Base-by-base conservation (phyloP, 208 protist genomes). In the Crithidia brevicula region DNA sequence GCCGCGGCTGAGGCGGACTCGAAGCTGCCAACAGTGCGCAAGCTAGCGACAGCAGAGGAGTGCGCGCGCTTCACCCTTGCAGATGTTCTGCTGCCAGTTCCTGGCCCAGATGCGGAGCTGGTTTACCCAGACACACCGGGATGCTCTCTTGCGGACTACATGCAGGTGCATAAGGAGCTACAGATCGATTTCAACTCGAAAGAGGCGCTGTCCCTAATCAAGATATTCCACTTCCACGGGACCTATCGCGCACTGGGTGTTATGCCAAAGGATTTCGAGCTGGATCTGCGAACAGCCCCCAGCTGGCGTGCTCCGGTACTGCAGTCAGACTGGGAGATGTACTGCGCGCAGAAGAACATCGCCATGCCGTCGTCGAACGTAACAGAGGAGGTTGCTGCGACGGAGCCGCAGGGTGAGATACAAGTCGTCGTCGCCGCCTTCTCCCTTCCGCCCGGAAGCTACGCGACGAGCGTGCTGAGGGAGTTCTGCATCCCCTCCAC, bases 31-130 rank as follows among this genome's bases (percentile, higher is more conserved):
- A 62, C 75, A 15, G 83, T 89, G 34, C 83, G 69, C 53, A 51
- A 63, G n/a, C 77, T 97, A 10, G 86, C 67, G 0, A 73, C 38
- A 18, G 68, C 83, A 20, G 96, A 97, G 25, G 68, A 85, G 42
- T 83, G 82, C 34, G 59, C 53, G 43, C 62, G 52, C 22, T 98
- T 95, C 65, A 53, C 53, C 2, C 72, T 98, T 4, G 30, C 57
- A 15, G 96, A 98, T 72, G 81, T 99, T 4, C 51, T 98, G 20
- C 78, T 98, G 47, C 84, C 96, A 1, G 65, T 98, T 6, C 96
- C 96, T 10, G 97, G 97, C 7, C 82, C 82, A 16, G 86, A 95
- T 53, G 45, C 47, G 52, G 64, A 83, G 23, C 77, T 98, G 25
- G 31, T 77, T 28, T 97, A 92, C 58, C 97, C 97, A 0, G 22